These are phyloP conservation scores for Candida patagonica DNA, from an alignment of 805 yeast species.

Conservation along the genomic window DNA sequence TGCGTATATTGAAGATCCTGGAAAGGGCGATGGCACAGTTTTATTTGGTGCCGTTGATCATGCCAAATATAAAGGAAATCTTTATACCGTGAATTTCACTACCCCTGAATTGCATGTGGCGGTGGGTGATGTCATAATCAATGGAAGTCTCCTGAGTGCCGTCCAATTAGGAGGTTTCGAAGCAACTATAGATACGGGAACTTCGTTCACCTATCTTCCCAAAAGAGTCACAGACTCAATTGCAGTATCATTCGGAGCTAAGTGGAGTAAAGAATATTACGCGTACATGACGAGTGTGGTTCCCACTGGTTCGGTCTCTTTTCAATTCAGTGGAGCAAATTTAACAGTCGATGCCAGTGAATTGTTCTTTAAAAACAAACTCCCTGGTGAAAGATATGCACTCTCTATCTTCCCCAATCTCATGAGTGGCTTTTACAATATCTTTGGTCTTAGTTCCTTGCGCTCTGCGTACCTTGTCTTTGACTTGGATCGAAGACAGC, in stretches of 20 bases:
- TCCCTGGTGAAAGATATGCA: slow-evolving; percentile 4
- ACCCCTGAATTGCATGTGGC: slow-evolving; percentile 16
- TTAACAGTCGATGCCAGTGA: slow-evolving; percentile 16
- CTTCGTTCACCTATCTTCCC: slow-evolving; percentile 45
- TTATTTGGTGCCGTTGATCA: slow-evolving; percentile 45
- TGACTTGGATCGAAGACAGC: slow-evolving; percentile 47
- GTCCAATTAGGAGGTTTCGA: slow-evolving; percentile 5
- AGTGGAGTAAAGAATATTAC: slow-evolving; percentile 2
- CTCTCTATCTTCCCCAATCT: slow-evolving; percentile 5
- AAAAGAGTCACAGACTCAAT: slow-evolving; percentile 18
- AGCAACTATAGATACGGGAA: slow-evolving; percentile 41
- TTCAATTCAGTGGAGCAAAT: slow-evolving; percentile 20
- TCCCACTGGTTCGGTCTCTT: slow-evolving; percentile 7
- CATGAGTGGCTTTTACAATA: slow-evolving; percentile 9
- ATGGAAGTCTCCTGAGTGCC: background rate
- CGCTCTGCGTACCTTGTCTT: slow-evolving; percentile 57
- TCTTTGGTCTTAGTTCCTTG: slow-evolving; percentile 58
- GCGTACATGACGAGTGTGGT: slow-evolving; percentile 4
- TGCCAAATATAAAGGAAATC: slow-evolving; percentile 31
- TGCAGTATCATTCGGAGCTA: slow-evolving; percentile 7
- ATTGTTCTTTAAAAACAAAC: background rate
- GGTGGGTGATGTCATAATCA: slow-evolving; percentile 11
- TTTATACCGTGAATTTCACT: slow-evolving; percentile 34
- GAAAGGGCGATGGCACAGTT: slow-evolving; percentile 19
- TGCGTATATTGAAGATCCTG: slow-evolving; percentile 40